phyloP scores from a whole-genome alignment of 352 stramenopile species.

The Globisporangium nodosum region DNA sequence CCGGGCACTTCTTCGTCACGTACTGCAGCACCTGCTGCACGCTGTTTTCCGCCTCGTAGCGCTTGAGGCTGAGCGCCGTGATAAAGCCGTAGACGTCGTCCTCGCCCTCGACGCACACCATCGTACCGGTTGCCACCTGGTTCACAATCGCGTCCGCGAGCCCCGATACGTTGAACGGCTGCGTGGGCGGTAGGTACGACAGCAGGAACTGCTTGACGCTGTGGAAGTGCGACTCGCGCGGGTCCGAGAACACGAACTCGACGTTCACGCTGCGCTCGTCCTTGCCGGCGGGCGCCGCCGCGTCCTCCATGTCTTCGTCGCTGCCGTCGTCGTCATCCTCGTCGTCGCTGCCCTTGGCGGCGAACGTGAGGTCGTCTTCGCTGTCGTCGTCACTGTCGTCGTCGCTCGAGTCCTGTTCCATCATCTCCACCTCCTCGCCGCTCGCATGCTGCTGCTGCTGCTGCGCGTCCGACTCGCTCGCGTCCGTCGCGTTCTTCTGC shows the following conservation, averaged over 20 bases:
- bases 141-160: conserved; percentile 69
- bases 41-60: conserved; percentile 42
- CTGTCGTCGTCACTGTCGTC: conserved; percentile 41
- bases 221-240: conserved; percentile 77
- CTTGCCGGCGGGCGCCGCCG: conserved; percentile 6
- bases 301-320: conserved; percentile 44
- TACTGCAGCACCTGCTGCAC: conserved; percentile 77
- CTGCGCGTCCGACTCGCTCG: conserved; percentile 8
- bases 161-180: conserved; percentile 79
- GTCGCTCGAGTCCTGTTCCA: conserved; percentile 36
- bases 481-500: conserved; percentile 12
- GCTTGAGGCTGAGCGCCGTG: conserved; percentile 64
- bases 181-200: conserved; percentile 61
- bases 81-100: conserved; percentile 85
- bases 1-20: conserved; percentile 69
- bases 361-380: conserved; percentile 63
- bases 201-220: conserved; percentile 84
- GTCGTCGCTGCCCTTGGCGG: conserved; percentile 23
- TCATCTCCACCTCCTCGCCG: conserved; percentile 38
- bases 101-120: conserved; percentile 78
- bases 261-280: conserved; percentile 48
- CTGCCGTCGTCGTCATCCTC: conserved; percentile 45
- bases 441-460: conserved; percentile 11
- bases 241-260: conserved; percentile 83
- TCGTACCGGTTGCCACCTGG: conserved; percentile 70